A percentile compares a stretch with the other conserved stretches of the same genome.
These are phyloP conservation scores for Psilocybe cubensis DNA, from an alignment of 768 basidiomycete genomes.

Conservation along the genomic window DNA sequence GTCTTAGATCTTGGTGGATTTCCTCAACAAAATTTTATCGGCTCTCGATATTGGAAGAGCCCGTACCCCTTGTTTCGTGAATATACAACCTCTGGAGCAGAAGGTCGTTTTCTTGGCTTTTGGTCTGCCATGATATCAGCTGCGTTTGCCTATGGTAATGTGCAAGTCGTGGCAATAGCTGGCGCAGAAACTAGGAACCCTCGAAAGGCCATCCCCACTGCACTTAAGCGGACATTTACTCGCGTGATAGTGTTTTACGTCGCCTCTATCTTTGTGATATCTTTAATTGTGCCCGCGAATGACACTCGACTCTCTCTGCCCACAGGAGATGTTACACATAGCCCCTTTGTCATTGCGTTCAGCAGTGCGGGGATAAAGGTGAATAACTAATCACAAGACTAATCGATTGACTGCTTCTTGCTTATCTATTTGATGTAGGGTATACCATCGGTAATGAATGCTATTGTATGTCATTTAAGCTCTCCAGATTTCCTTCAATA, in stretches of 20 bases:
- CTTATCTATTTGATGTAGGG: conserved; percentile 20
- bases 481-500: neutral
- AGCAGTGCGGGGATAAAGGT: conserved; percentile 61
- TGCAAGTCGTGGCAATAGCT: conserved; percentile 47
- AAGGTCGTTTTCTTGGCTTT: conserved; percentile 57
- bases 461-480: conserved; percentile 37
- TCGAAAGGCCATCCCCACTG: conserved; percentile 65
- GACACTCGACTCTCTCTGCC: conserved; percentile 38
- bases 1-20: conserved; percentile 57
- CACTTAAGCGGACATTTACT: conserved; percentile 59
- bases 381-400: neutral
- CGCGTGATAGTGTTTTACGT: conserved; percentile 46
- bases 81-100: conserved; percentile 30
- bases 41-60: conserved; percentile 50
- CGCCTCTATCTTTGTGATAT: conserved; percentile 62
- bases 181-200: conserved; percentile 68
- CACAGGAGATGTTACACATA: conserved; percentile 49
- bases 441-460: conserved; percentile 51
- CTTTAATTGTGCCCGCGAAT: conserved; percentile 68
- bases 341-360: conserved; percentile 79
- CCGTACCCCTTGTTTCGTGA: conserved; percentile 33
- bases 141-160: conserved; percentile 69
- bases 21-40: conserved; percentile 44
- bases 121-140: conserved; percentile 40
- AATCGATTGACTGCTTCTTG: neutral